phyloP scores from a whole-genome alignment of 352 stramenopile genomes.

The Globisporangium uncinulatum region DNA sequence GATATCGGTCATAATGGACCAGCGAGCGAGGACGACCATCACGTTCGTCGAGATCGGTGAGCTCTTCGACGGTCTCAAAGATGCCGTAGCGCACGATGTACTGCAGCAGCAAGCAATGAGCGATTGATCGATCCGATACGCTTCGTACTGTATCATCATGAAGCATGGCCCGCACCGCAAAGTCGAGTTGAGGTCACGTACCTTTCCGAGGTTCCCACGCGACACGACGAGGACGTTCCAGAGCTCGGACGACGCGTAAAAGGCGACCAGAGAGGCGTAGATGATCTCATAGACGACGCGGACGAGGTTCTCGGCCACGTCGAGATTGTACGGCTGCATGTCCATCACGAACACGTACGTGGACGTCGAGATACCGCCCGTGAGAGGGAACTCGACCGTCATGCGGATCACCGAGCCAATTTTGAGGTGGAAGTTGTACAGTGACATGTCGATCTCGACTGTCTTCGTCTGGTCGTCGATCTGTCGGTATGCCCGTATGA shows the following conservation, averaged over 20 bases:
- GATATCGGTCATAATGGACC: slow-evolving; percentile 35
- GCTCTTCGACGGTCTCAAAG: slow-evolving; percentile 55
- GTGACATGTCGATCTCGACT: slow-evolving; percentile 42
- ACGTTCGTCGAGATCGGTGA: slow-evolving; percentile 42
- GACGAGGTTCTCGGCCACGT: slow-evolving; percentile 32
- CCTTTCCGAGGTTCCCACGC: slow-evolving; percentile 32
- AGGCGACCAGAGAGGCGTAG: slow-evolving; percentile 45
- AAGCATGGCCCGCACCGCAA: background rate
- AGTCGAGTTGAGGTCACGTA: slow-evolving; percentile 8
- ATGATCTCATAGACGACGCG: slow-evolving; percentile 37
- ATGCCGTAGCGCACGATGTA: slow-evolving; percentile 52
- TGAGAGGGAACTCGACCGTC: slow-evolving; percentile 48
- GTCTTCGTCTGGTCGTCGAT: slow-evolving; percentile 56
- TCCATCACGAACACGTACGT: slow-evolving; percentile 47
- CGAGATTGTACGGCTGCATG: slow-evolving; percentile 65
- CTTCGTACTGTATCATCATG: slow-evolving; percentile 20
- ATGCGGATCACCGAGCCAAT: slow-evolving; percentile 55
- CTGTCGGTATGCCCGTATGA: slow-evolving; percentile 47
- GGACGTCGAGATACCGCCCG: slow-evolving; percentile 37
- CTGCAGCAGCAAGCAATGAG: slow-evolving; percentile 9
- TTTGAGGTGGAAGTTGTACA: slow-evolving; percentile 63
- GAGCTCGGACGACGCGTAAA: slow-evolving; percentile 52
- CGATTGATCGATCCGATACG: background rate
- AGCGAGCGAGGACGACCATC: slow-evolving; percentile 31
- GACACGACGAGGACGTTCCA: slow-evolving; percentile 64